A percentile compares a stretch with the other conserved stretches of the same genome.
Conservation (phyloP, 345 rosid species). For the Euclidium syriacum region DNA sequence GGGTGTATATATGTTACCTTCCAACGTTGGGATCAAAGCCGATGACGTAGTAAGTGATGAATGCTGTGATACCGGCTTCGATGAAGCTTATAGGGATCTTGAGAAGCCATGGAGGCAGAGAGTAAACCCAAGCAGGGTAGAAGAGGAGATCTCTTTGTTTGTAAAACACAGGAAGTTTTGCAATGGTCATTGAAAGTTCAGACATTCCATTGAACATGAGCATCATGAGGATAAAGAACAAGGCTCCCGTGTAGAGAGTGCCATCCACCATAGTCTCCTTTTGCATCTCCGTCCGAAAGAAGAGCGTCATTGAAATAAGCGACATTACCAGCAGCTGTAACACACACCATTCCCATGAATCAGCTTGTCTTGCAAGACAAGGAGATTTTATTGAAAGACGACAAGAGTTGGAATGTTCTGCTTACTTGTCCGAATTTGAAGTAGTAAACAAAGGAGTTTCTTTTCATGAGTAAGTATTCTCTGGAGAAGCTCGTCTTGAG, state of each 20-base stretch:
- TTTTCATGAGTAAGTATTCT: slow-evolving; percentile 65
- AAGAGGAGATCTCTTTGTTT: slow-evolving; percentile 73
- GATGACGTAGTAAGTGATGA: slow-evolving; percentile 58
- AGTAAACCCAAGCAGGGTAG: slow-evolving; percentile 78
- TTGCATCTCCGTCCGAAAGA: slow-evolving; percentile 57
- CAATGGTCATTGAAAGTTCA: slow-evolving; percentile 71
- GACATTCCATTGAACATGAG: slow-evolving; percentile 68
- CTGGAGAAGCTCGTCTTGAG: slow-evolving; percentile 54
- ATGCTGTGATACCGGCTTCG: slow-evolving; percentile 64
- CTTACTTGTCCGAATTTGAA: slow-evolving; percentile 65
- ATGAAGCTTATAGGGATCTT: slow-evolving; percentile 61
- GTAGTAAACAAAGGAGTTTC: slow-evolving; percentile 66
- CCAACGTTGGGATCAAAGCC: slow-evolving; percentile 67
- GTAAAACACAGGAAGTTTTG: slow-evolving; percentile 81
- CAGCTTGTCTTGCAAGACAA: not conserved
- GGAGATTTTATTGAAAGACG: not conserved
- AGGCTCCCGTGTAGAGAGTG: slow-evolving; percentile 48
- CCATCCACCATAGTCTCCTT: slow-evolving; percentile 42
- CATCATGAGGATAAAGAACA: slow-evolving; percentile 46
- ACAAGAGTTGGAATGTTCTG: not conserved
- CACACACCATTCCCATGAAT: not conserved
- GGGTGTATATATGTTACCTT: slow-evolving; percentile 42
- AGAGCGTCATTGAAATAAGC: slow-evolving; percentile 39
- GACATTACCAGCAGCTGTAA: slow-evolving; percentile 40
- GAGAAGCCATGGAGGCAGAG: slow-evolving; percentile 77